Evolutionary conservation across 148 eudicot genomes (phyloP), one percentile per base, ranked within the genome.

Genomic region (Simmondsia chinensis): DNA sequence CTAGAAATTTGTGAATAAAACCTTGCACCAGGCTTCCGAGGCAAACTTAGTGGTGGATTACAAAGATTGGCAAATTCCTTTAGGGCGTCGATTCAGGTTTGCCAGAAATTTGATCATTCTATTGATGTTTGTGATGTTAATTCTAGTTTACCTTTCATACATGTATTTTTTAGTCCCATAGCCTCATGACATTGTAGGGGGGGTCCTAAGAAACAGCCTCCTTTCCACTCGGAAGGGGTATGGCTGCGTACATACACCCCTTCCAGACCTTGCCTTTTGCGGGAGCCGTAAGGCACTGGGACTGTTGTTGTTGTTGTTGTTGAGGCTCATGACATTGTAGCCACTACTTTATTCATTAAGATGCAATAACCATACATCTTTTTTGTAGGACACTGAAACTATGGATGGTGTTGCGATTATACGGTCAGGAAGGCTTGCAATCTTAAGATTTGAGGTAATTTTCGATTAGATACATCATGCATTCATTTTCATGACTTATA

Each of bases 1-100:
- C 37, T 30, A 5, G 20, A 6, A 30, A 8, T 25, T 49, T 61
- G 33, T 15, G 6, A 40, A 0, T 0, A 33, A 31, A 23, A 38
- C 34, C 40, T 20, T 62, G 45, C 58, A 37, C 28, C 75, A 91
- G 97, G 89, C 83, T 45, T 85, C 99, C 23, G 80, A 91, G 61
- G 73, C 57, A 41, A 70, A 80, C 33, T 22, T 65, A 52, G 96
- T 82, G 47, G 95, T 91, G 40, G 99, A 91, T 56, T 91, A 86
- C 79, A 91, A 91, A 68, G 99, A 91, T 39, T 91, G 99, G 99
- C 95, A 86, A 74, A 82, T 91, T 59, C 95, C 99, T 56, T 87
- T 91, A 36, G 94, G 99, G 18, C 89, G 99, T 58, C 78, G 95
- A 49, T 91, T 91, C 83, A 91, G 97, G 97, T 82, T 23, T 21